Evolutionary conservation across 768 basidiomycete species (phyloP).

Genomic region (Suillus cothurnatus): DNA sequence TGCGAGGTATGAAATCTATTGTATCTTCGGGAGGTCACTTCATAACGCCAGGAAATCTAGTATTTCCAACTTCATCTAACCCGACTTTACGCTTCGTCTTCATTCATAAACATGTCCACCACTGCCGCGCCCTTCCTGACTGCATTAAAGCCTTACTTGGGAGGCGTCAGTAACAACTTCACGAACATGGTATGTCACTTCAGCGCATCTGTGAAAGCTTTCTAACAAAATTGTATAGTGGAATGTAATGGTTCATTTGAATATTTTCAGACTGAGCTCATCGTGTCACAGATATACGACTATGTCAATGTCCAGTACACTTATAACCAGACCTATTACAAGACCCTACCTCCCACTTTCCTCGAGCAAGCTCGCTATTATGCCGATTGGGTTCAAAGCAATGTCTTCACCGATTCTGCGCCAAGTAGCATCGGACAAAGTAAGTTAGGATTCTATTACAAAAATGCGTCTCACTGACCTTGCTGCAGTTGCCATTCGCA

Average conservation of each 20-base stretch:
- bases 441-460: conserved; percentile 36
- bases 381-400: conserved; percentile 77
- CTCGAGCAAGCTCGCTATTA: conserved; percentile 71
- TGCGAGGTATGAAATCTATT: conserved; percentile 42
- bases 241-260: conserved; percentile 55
- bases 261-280: background rate
- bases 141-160: conserved; percentile 64
- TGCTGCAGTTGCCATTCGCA: conserved; percentile 68
- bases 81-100: conserved; percentile 10
- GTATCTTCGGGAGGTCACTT: background rate
- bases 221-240: conserved; percentile 46
- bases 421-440: conserved; percentile 74
- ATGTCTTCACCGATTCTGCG: conserved; percentile 64
- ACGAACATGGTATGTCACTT: conserved; percentile 61
- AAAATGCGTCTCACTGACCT: background rate
- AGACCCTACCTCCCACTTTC: conserved; percentile 68
- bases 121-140: conserved; percentile 68
- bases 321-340: conserved; percentile 80
- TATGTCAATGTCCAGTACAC: conserved; percentile 73
- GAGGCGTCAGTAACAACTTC: conserved; percentile 61
- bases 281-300: conserved; percentile 61
- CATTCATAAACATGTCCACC: conserved; percentile 52
- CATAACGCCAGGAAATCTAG: conserved; percentile 12
- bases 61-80: conserved; percentile 28
- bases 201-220: conserved; percentile 2